A percentile compares a stretch with the other conserved stretches of the same genome.
Evolutionary conservation across 2,329 filamentous ascomycete genomes (phyloP).

Genomic region (Bipolaris sorokiniana): DNA sequence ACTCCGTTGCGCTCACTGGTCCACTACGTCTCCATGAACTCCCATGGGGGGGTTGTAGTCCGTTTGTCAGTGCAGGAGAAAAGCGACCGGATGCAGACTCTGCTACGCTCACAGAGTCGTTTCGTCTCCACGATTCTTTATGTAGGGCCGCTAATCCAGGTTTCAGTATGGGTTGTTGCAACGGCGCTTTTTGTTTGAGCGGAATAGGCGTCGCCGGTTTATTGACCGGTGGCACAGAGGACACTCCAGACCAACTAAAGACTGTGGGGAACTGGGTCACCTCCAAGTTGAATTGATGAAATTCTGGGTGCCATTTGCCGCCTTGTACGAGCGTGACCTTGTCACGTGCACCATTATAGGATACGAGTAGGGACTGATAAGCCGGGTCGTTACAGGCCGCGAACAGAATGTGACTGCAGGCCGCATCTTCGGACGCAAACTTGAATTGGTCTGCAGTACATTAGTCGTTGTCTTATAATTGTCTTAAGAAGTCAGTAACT

Average conservation of each 20-base stretch:
- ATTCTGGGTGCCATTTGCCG: conserved; percentile 61
- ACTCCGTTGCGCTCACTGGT: conserved; percentile 8
- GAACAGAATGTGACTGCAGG: conserved; percentile 70
- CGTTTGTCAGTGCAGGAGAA: neutral
- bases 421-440: conserved; percentile 36
- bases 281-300: conserved; percentile 58
- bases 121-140: conserved; percentile 18
- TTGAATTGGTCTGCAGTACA: conserved; percentile 17
- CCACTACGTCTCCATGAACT: conserved; percentile 17
- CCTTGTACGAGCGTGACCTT: conserved; percentile 63
- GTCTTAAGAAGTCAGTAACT: neutral
- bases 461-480: conserved; percentile 9
- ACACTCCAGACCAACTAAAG: conserved; percentile 53
- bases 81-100: neutral
- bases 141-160: neutral
- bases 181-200: conserved; percentile 7
- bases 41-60: conserved; percentile 6
- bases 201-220: conserved; percentile 11
- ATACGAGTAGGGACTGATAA: conserved; percentile 63
- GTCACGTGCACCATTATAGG: conserved; percentile 57
- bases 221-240: conserved; percentile 1
- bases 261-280: conserved; percentile 60
- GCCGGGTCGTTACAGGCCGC: conserved; percentile 67
- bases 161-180: conserved; percentile 7
- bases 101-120: conserved; percentile 7